Conservation (phyloP, 805 yeast genomes). For the Ogataea wickerhamii region DNA sequence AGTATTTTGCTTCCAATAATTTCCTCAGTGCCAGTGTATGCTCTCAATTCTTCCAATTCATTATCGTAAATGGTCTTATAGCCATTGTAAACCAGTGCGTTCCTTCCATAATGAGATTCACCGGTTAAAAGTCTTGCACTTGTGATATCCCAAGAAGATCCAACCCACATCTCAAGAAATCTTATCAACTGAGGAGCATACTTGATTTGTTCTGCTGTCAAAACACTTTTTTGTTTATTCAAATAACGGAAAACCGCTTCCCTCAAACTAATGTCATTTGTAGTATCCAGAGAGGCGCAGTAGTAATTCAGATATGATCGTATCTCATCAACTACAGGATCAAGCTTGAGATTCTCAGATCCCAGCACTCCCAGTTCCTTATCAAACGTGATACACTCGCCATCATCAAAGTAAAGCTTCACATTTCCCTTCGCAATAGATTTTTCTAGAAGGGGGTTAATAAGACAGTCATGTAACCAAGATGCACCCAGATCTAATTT, state of each 20-base stretch:
- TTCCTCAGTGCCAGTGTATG: constrained; percentile 11
- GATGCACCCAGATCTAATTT: constrained; percentile 78
- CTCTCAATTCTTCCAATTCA: constrained; percentile 28
- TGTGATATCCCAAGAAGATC: constrained; percentile 58
- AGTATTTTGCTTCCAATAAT: constrained; percentile 17
- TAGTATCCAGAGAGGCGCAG: constrained; percentile 23
- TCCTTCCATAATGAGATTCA: constrained; percentile 49
- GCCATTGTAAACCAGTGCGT: constrained; percentile 61
- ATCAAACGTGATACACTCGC: constrained; percentile 18
- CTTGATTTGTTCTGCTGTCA: constrained; percentile 48
- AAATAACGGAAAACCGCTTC: constrained; percentile 49
- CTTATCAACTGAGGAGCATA: constrained; percentile 52
- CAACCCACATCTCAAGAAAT: constrained; percentile 70
- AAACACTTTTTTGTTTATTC: constrained; percentile 38
- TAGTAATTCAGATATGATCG: constrained; percentile 19
- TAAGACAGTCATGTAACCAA: constrained; percentile 84
- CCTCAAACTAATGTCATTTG: constrained; percentile 53
- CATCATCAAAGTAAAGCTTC: constrained; percentile 32
- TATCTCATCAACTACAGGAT: constrained; percentile 32
- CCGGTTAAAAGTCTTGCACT: constrained; percentile 55
- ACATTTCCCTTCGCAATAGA: constrained; percentile 32
- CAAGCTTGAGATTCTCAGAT: constrained; percentile 45
- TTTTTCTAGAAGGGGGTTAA: constrained; percentile 57
- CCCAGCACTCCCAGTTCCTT: constrained; percentile 34
- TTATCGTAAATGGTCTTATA: constrained; percentile 39